phyloP scores from a whole-genome alignment of 345 rosid genomes.

The Anacardium occidentale region DNA sequence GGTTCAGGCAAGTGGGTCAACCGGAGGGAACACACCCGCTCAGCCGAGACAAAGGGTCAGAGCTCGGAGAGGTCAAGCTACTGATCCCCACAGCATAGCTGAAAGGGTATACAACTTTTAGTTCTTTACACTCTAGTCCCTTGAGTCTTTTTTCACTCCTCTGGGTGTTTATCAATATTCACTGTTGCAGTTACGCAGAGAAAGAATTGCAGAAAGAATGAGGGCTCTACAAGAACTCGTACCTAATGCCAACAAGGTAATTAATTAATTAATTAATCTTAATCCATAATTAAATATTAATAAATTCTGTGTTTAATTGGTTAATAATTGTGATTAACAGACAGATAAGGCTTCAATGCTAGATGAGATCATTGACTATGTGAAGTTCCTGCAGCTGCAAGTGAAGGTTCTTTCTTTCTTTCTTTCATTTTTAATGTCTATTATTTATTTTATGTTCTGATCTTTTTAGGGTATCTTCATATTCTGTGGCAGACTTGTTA shows the following conservation, averaged over 20 bases:
- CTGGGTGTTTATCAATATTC: neutral
- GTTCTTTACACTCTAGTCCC: neutral
- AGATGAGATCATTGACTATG: slow-evolving; percentile 98
- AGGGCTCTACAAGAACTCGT: slow-evolving; percentile 96
- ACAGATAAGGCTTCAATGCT: slow-evolving; percentile 99
- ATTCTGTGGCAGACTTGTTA: neutral
- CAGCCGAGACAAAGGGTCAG: slow-evolving; percentile 82
- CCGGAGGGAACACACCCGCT: slow-evolving; percentile 46
- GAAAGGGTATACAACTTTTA: slow-evolving; percentile 56
- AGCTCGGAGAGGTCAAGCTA: slow-evolving; percentile 98
- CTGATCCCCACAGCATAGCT: slow-evolving; percentile 98
- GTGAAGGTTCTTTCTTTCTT: slow-evolving; percentile 59
- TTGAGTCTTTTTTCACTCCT: slow-evolving; percentile 11
- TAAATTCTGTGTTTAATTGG: neutral
- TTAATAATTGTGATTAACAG: slow-evolving; percentile 44
- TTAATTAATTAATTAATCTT: neutral
- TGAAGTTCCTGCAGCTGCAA: slow-evolving; percentile 98
- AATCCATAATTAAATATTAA: neutral
- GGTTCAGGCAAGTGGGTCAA: slow-evolving; percentile 52
- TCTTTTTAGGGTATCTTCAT: neutral
- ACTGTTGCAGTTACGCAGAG: slow-evolving; percentile 71
- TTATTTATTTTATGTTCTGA: too few species aligned
- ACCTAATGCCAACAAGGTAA: slow-evolving; percentile 96
- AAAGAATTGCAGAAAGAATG: slow-evolving; percentile 97
- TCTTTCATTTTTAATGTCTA: neutral